Conservation (phyloP, 371 early-diverging fungal species). For the Thermomucor indicae-seudaticae region DNA sequence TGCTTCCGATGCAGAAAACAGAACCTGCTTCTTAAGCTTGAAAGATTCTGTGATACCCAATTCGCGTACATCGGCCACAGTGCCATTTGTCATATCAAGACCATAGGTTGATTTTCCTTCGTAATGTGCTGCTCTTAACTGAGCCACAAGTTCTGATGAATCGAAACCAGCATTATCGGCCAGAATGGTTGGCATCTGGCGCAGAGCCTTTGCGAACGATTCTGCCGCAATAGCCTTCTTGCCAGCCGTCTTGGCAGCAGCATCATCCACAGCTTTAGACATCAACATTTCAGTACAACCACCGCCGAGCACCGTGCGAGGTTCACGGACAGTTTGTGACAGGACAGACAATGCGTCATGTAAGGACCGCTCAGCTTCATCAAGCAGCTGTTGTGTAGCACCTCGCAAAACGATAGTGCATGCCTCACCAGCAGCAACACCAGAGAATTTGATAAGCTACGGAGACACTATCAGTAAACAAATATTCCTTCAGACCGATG, state of each 20-base stretch:
- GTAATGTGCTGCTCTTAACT: conserved; percentile 91
- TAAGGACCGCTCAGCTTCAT: conserved; percentile 99
- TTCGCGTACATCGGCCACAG: conserved; percentile 81
- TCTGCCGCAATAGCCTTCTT: conserved; percentile 97
- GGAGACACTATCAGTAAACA: not conserved
- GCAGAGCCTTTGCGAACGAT: conserved; percentile 94
- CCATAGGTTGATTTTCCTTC: conserved; percentile 81
- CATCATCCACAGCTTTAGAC: conserved; percentile 94
- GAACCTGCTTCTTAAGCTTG: conserved; percentile 97
- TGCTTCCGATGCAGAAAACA: conserved; percentile 96
- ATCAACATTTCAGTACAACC: conserved; percentile 97
- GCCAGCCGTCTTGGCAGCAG: conserved; percentile 89
- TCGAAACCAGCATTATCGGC: conserved; percentile 99
- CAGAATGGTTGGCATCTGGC: conserved; percentile 97
- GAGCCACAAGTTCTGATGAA: conserved; percentile 89
- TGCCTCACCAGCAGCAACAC: conserved; percentile 95
- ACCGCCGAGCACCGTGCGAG: conserved; percentile 97
- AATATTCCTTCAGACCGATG: not conserved
- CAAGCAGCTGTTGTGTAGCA: conserved; percentile 95
- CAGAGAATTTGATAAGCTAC: conserved; percentile 93
- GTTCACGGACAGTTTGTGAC: conserved; percentile 93
- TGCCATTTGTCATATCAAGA: conserved; percentile 87
- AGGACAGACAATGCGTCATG: conserved; percentile 99
- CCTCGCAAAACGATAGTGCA: conserved; percentile 99
- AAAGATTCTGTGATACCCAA: conserved; percentile 96